Evolutionary conservation across 2,329 filamentous ascomycete species (phyloP).

Genomic region (Elsinoe australis): DNA sequence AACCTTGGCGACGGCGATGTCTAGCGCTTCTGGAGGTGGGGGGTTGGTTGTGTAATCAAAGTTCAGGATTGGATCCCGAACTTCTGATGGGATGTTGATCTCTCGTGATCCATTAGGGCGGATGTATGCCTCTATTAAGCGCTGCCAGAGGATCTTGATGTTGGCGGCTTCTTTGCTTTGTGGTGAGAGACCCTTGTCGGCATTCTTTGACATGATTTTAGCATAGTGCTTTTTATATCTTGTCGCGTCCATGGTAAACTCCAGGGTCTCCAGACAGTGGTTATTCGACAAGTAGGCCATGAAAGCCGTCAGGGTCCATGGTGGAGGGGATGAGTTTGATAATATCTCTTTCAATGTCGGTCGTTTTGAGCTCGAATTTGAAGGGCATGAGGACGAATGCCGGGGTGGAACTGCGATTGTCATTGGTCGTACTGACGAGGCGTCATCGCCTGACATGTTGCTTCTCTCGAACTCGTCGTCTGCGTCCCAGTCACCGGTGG

Average conservation of each 20-base stretch:
- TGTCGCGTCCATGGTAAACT: conserved; percentile 91
- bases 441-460: conserved; percentile 43
- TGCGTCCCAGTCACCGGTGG: conserved; percentile 32
- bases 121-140: conserved; percentile 84
- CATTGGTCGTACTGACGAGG: conserved; percentile 36
- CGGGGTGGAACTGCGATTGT: conserved; percentile 37
- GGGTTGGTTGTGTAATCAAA: conserved; percentile 54
- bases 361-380: conserved; percentile 36
- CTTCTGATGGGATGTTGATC: conserved; percentile 80
- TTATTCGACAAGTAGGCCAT: conserved; percentile 96
- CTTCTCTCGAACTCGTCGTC: conserved; percentile 40
- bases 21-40: conserved; percentile 65
- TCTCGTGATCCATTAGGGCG: conserved; percentile 75
- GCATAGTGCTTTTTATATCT: conserved; percentile 66
- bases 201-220: conserved; percentile 47
- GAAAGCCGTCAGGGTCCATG: conserved; percentile 86
- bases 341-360: conserved; percentile 83
- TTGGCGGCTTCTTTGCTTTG: conserved; percentile 57
- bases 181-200: conserved; percentile 32
- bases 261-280: conserved; percentile 90
- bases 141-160: conserved; percentile 74
- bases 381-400: conserved; percentile 44
- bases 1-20: conserved; percentile 77
- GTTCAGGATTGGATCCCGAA: conserved; percentile 70
- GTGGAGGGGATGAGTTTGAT: conserved; percentile 72